Evolutionary conservation across 208 protist genomes (phyloP).

Genomic region (Crithidia brevicula): DNA sequence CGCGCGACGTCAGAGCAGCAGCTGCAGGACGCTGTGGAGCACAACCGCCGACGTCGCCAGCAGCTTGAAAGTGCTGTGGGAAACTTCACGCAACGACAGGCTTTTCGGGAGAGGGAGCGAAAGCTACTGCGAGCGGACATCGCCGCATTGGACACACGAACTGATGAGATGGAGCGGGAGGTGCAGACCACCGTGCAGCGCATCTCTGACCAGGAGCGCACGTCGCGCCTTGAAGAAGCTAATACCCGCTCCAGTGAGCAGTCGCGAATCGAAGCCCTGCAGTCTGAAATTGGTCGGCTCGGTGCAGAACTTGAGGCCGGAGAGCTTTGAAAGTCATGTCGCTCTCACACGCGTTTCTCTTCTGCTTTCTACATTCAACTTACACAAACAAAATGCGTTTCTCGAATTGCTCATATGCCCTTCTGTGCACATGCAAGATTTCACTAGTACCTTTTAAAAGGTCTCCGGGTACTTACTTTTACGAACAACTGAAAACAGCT

Average conservation of each 20-base stretch:
- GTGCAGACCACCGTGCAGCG: not conserved
- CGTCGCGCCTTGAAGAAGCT: not conserved
- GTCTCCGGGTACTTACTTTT: too few species aligned
- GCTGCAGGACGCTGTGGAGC: not conserved
- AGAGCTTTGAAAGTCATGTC: not conserved
- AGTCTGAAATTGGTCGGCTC: not conserved
- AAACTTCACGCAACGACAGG: not conserved
- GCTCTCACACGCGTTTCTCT: not conserved
- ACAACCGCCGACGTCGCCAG: not conserved
- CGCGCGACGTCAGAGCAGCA: not conserved
- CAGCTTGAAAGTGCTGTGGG: constrained; percentile 2
- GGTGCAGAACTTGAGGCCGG: not conserved
- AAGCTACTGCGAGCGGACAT: not conserved
- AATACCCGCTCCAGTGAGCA: not conserved
- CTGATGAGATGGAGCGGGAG: not conserved
- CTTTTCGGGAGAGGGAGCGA: not conserved
- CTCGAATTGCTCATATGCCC: too few species aligned
- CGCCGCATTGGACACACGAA: not conserved
- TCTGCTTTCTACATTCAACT: too few species aligned
- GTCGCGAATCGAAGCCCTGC: not conserved
- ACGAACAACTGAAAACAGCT: too few species aligned
- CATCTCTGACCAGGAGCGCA: not conserved
- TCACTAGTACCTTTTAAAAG: too few species aligned
- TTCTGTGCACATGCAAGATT: too few species aligned
- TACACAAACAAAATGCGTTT: too few species aligned